Percentiles rank a stretch among this genome's conserved stretches.
Evolutionary conservation across 2,329 filamentous ascomycete genomes (phyloP).

Genomic region (Paecilomyces sp.): DNA sequence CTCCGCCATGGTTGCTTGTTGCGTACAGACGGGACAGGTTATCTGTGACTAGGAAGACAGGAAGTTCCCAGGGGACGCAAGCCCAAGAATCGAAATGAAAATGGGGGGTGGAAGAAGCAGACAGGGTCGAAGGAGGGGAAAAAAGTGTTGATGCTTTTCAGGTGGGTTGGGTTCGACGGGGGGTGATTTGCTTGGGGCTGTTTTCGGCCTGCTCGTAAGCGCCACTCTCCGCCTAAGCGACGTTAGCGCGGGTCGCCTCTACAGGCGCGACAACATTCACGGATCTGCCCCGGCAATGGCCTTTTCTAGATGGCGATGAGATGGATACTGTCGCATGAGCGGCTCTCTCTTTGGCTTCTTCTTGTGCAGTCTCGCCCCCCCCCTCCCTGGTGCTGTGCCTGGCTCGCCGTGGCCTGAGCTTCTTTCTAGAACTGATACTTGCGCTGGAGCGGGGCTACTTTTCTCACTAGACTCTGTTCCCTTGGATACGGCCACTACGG

Average conservation of each 20-base stretch:
- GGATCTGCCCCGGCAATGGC: background rate
- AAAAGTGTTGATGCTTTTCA: constrained; percentile 9
- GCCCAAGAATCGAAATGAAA: constrained; percentile 6
- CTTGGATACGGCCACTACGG: background rate
- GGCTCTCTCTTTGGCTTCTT: background rate
- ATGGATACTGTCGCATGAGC: background rate
- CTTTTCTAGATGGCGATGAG: background rate
- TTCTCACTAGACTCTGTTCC: constrained; percentile 1
- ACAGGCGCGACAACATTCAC: background rate
- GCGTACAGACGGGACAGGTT: constrained; percentile 5
- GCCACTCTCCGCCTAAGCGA: constrained; percentile 18
- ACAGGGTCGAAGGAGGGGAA: constrained; percentile 3
- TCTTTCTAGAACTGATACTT: background rate
- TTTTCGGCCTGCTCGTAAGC: constrained; percentile 14
- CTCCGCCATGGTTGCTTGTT: constrained; percentile 71
- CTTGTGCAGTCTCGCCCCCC: background rate
- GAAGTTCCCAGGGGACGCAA: constrained; percentile 4
- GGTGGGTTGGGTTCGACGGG: constrained; percentile 16
- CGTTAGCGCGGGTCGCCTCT: constrained; percentile 10
- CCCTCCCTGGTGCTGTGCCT: background rate
- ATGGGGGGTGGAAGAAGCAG: constrained; percentile 10
- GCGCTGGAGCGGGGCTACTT: background rate
- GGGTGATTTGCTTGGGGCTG: constrained; percentile 9
- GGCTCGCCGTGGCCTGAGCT: background rate
- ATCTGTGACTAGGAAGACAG: background rate